phyloP scores from a whole-genome alignment of 2,329 filamentous ascomycete genomes.

The Pseudogymnoascus sp. region DNA sequence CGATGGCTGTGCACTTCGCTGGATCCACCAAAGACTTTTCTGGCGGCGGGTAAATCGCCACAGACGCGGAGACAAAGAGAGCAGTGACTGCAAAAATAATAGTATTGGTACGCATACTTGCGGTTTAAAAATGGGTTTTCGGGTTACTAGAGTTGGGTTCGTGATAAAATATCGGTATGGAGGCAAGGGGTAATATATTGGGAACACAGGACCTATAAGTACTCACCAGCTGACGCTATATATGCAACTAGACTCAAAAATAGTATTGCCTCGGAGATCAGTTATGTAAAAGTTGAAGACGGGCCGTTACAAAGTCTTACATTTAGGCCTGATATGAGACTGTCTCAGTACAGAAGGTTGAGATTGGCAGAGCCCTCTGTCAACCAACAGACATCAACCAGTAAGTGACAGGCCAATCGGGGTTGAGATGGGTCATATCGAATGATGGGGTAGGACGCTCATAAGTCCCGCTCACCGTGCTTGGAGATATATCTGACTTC shows the following conservation, averaged over 20 bases:
- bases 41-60: too few species aligned
- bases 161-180: neutral
- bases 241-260: neutral
- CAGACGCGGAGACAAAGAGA: neutral
- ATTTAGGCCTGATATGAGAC: neutral
- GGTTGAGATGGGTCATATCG: neutral
- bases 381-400: neutral
- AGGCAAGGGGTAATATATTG: neutral
- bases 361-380: neutral
- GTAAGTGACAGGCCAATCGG: neutral
- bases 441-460: neutral
- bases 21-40: neutral
- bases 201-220: neutral
- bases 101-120: neutral
- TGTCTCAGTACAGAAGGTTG: neutral
- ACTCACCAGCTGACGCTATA: neutral
- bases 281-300: neutral
- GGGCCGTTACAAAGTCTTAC: neutral
- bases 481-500: neutral
- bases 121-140: neutral
- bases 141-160: neutral
- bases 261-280: neutral
- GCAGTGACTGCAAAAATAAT: neutral
- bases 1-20: neutral
- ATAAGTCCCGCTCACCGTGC: neutral